Conservation (phyloP, 2,329 filamentous ascomycete genomes). For the Seiridium unicorne region DNA sequence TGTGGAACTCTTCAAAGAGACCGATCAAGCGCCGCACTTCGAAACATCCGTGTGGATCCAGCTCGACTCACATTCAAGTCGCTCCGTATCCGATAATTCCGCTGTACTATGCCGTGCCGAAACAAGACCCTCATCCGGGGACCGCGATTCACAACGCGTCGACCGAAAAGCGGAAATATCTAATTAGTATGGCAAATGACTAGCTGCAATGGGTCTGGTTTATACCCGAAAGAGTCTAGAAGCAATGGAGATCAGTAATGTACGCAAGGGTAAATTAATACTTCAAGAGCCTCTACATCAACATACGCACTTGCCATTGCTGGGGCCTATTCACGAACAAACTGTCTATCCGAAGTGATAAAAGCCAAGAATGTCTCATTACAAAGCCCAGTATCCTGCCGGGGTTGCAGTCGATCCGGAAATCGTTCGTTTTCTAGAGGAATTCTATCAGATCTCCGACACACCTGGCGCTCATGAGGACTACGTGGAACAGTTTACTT, state of each 20-base stretch:
- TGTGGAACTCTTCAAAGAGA: no score
- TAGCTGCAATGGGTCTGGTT: no score
- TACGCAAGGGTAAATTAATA: no score
- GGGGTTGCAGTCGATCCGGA: neutral
- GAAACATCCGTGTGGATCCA: no score
- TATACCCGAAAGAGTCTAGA: no score
- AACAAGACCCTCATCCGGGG: no score
- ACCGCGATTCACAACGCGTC: neutral
- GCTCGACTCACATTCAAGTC: no score
- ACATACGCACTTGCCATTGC: no score
- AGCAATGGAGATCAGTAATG: no score
- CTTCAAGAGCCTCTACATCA: no score
- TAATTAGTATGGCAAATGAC: neutral
- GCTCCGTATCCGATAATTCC: neutral
- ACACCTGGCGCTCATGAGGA: slow-evolving; percentile 1
- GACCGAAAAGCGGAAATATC: neutral
- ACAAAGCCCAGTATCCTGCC: neutral
- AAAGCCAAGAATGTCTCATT: neutral
- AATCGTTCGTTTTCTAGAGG: neutral
- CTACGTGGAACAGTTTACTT: slow-evolving; percentile 4
- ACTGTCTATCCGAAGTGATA: neutral
- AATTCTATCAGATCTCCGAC: slow-evolving; percentile 2
- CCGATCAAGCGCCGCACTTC: no score
- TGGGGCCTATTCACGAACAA: neutral
- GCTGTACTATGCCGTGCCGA: neutral